phyloP scores from a whole-genome alignment of 345 rosid species.

The Bretschneidera sinensis region DNA sequence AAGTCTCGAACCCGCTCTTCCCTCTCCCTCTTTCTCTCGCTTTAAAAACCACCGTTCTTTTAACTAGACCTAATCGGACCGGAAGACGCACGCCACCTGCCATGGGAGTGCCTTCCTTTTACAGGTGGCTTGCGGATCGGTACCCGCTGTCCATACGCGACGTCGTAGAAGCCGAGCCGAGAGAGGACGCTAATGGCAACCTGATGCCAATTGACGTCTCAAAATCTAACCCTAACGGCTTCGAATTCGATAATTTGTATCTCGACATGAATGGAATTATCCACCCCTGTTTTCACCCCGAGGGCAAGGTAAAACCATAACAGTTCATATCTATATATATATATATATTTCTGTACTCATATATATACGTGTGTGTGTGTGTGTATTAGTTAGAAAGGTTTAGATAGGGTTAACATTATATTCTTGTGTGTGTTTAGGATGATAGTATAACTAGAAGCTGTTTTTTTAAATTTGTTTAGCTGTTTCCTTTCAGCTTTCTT shows the following conservation, averaged over 20 bases:
- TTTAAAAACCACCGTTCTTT: background rate
- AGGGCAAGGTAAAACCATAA: constrained; percentile 58
- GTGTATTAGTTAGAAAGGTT: background rate
- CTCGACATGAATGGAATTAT: constrained; percentile 94
- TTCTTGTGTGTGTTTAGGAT: too few species aligned
- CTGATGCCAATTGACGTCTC: constrained; percentile 49
- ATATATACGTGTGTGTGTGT: background rate
- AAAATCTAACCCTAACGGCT: constrained; percentile 87
- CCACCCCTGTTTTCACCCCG: constrained; percentile 98
- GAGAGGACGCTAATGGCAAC: constrained; percentile 34
- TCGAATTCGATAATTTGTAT: constrained; percentile 85
- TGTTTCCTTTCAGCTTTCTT: too few species aligned
- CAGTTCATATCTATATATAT: background rate
- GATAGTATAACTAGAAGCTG: too few species aligned
- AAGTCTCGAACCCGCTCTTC: constrained; percentile 10
- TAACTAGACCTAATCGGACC: background rate
- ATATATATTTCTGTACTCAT: too few species aligned
- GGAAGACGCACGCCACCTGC: constrained; percentile 4
- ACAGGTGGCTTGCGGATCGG: constrained; percentile 94
- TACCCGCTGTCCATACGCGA: constrained; percentile 76
- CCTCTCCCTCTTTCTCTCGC: background rate
- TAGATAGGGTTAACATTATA: too few species aligned
- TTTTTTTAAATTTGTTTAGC: too few species aligned
- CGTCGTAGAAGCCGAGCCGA: constrained; percentile 74
- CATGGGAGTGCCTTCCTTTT: constrained; percentile 99